Conservation (phyloP, 1,284 basidiomycete species). For the Ganoderma sp. region DNA sequence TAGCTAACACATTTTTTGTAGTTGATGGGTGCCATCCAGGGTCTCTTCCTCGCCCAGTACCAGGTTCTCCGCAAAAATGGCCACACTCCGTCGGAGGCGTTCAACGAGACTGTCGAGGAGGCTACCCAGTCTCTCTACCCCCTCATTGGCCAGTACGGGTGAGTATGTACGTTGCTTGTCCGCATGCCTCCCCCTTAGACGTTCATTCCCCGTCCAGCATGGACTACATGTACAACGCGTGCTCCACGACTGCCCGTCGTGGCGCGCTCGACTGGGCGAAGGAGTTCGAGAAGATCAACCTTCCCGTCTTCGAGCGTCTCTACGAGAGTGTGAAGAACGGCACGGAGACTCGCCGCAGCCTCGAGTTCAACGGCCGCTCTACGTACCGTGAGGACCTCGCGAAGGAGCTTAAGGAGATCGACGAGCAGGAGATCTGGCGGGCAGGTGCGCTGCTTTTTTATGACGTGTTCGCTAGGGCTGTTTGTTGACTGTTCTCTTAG, state of each 20-base stretch:
- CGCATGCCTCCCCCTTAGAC: not conserved
- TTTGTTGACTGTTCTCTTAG: constrained; percentile 40
- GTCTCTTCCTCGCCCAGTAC: constrained; percentile 99
- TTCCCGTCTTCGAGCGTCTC: constrained; percentile 92
- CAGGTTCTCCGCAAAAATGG: constrained; percentile 98
- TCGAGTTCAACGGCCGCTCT: constrained; percentile 93
- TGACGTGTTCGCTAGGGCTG: not conserved
- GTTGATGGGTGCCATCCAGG: constrained; percentile 99
- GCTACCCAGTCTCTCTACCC: constrained; percentile 99
- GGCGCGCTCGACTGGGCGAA: constrained; percentile 99
- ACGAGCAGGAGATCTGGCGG: constrained; percentile 98
- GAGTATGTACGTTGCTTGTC: constrained; percentile 35
- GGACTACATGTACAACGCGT: constrained; percentile 99
- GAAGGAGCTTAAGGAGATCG: constrained; percentile 94
- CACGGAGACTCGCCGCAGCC: constrained; percentile 94
- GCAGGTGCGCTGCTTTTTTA: constrained; percentile 64
- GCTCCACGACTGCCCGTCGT: constrained; percentile 98
- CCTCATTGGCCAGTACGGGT: constrained; percentile 94
- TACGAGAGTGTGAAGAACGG: constrained; percentile 96
- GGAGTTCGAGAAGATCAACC: constrained; percentile 92
- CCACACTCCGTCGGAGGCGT: constrained; percentile 96
- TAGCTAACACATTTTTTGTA: constrained; percentile 42
- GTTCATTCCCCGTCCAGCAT: constrained; percentile 59
- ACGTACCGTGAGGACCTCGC: constrained; percentile 96
- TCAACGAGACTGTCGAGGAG: constrained; percentile 99